A percentile compares a stretch with the other conserved stretches of the same genome.
Evolutionary conservation across 495 filamentous ascomycete species (phyloP).

Genomic region (Jackrogersella minutella): DNA sequence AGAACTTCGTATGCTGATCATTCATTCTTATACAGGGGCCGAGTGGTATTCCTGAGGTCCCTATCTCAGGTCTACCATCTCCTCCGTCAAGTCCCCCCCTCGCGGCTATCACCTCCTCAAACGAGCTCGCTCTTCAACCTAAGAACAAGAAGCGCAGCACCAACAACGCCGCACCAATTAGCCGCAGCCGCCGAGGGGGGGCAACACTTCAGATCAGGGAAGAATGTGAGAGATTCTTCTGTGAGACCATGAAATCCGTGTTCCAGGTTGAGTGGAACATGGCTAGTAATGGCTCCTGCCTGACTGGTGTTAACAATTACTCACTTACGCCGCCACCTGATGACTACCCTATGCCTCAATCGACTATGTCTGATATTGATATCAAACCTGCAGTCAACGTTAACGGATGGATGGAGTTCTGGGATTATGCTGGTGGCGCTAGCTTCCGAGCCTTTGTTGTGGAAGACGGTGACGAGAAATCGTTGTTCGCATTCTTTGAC

Average conservation of each 20-base stretch:
- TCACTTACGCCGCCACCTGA: conserved; percentile 56
- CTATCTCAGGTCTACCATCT: conserved; percentile 76
- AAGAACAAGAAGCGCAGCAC: conserved; percentile 54
- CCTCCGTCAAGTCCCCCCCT: conserved; percentile 84
- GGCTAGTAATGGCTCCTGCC: conserved; percentile 74
- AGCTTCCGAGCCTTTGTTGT: conserved; percentile 86
- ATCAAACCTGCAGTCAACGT: conserved; percentile 38
- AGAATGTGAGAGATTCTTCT: conserved; percentile 99
- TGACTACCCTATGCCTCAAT: conserved; percentile 44
- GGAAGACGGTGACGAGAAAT: conserved; percentile 68
- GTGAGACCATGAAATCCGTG: conserved; percentile 86
- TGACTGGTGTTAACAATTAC: conserved; percentile 68
- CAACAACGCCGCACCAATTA: conserved; percentile 47
- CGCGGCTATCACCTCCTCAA: conserved; percentile 67
- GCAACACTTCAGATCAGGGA: conserved; percentile 93
- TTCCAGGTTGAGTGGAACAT: conserved; percentile 94
- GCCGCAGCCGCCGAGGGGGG: conserved; percentile 73
- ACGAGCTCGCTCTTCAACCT: conserved; percentile 65
- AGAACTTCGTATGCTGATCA: conserved; percentile 9
- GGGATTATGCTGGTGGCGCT: conserved; percentile 84
- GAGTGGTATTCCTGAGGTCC: conserved; percentile 98
- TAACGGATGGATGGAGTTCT: conserved; percentile 74
- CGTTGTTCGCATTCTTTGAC: conserved; percentile 90
- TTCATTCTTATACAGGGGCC: conserved; percentile 65
- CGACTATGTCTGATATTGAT: conserved; percentile 15